phyloP scores from a whole-genome alignment of 2,329 filamentous ascomycete species.

The Periconia digitata region DNA sequence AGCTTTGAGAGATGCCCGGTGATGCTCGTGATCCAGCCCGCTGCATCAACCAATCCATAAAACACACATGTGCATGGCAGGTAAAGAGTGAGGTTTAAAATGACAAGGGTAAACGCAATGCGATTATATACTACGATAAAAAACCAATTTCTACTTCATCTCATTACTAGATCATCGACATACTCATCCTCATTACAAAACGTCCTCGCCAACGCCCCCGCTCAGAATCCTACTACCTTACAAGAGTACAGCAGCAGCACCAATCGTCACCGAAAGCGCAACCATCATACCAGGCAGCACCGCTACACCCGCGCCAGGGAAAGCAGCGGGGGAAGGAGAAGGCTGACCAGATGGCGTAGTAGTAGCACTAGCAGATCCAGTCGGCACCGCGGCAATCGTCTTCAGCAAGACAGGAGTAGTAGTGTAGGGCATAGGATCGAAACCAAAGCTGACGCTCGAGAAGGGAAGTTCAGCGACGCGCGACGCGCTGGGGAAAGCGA shows the following conservation, averaged over 20 bases:
- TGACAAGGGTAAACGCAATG: too few relatives aligned
- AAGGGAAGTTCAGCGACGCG: constrained; percentile 19
- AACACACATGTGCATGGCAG: too few relatives aligned
- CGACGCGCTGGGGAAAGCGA: constrained; percentile 25
- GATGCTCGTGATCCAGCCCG: too few relatives aligned
- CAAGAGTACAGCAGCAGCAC: not conserved
- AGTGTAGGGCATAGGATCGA: constrained; percentile 23
- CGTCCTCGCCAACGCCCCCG: too few relatives aligned
- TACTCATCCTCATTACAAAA: too few relatives aligned
- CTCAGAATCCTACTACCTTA: too few relatives aligned
- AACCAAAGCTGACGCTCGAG: constrained; percentile 22
- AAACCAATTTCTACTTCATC: too few relatives aligned
- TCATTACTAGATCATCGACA: too few relatives aligned
- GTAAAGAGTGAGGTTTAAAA: too few relatives aligned
- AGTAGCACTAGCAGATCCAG: constrained; percentile 8
- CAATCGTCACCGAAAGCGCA: not conserved
- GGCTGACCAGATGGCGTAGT: constrained; percentile 6
- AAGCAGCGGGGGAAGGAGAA: not conserved
- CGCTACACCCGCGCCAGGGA: not conserved
- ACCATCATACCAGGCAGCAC: not conserved
- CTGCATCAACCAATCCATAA: too few relatives aligned
- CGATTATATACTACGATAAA: too few relatives aligned
- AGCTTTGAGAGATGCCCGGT: too few relatives aligned
- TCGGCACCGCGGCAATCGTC: constrained; percentile 25
- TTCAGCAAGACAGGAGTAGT: constrained; percentile 27